Percentiles rank a stretch among this genome's conserved stretches.
Evolutionary conservation across 345 rosid species (phyloP).

Genomic region (Salix viminalis): DNA sequence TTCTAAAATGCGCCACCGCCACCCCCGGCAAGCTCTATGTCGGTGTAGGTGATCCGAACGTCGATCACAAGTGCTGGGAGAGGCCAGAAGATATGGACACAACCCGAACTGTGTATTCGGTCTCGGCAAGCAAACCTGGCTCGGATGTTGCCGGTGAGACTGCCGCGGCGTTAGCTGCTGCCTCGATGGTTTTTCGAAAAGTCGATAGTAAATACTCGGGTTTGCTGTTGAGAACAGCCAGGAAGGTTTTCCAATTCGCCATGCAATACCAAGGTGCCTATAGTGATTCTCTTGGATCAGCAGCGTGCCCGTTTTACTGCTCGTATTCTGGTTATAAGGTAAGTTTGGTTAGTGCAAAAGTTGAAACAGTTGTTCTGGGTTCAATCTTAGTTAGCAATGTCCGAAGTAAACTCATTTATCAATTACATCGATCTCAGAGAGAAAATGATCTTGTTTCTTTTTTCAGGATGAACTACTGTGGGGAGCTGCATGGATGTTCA

Average conservation of each 20-base stretch:
- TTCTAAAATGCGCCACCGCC: slow-evolving; percentile 73
- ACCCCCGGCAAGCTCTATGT: slow-evolving; percentile 79
- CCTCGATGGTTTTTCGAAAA: slow-evolving; percentile 77
- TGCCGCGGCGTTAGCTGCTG: slow-evolving; percentile 83
- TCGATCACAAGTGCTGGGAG: slow-evolving; percentile 92
- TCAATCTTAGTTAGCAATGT: too few relatives aligned
- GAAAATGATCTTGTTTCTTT: background rate
- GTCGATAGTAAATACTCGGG: slow-evolving; percentile 49
- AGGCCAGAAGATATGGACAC: slow-evolving; percentile 97
- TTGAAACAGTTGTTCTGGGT: too few relatives aligned
- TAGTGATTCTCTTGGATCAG: slow-evolving; percentile 75
- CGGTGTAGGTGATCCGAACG: slow-evolving; percentile 87
- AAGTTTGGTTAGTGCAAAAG: background rate
- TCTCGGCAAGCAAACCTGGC: slow-evolving; percentile 75
- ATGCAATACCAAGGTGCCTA: slow-evolving; percentile 72
- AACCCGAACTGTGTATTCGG: slow-evolving; percentile 54
- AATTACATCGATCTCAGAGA: background rate
- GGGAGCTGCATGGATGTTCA: slow-evolving; percentile 82
- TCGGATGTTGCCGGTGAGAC: slow-evolving; percentile 90
- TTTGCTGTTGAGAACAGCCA: slow-evolving; percentile 54
- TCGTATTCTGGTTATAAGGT: slow-evolving; percentile 89
- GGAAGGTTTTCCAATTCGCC: slow-evolving; percentile 68
- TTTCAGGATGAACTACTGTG: slow-evolving; percentile 82
- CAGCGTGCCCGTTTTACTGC: slow-evolving; percentile 84
- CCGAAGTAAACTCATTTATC: too few relatives aligned